A percentile compares a stretch with the other conserved stretches of the same genome.
Evolutionary conservation across 495 filamentous ascomycete species (phyloP).

Genomic region (Aspergillus saccharolyticus): DNA sequence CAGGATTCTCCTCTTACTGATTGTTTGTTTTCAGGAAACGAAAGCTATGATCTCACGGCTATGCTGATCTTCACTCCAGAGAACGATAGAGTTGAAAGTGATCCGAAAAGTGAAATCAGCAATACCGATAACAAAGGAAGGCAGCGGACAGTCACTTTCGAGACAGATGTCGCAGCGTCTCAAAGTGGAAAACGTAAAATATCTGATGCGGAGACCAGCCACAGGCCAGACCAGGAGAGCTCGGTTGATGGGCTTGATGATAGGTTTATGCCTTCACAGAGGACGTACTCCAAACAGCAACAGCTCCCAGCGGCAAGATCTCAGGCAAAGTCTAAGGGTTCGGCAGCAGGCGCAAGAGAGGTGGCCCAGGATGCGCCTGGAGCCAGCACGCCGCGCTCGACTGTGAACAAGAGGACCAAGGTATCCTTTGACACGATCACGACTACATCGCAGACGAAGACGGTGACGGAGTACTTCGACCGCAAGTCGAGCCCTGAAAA

Average conservation of each 20-base stretch:
- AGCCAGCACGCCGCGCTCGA: not conserved
- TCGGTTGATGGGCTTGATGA: not conserved
- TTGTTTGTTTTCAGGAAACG: slow-evolving; percentile 17
- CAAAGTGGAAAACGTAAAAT: slow-evolving; percentile 5
- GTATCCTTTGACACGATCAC: not conserved
- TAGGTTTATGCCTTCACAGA: slow-evolving; percentile 8
- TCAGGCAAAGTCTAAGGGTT: not conserved
- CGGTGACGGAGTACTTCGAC: slow-evolving; percentile 11
- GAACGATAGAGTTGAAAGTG: not conserved
- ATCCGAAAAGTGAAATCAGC: not conserved
- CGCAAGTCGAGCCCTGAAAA: slow-evolving; percentile 19
- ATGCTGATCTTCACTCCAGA: slow-evolving; percentile 28
- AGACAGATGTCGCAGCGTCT: slow-evolving; percentile 2
- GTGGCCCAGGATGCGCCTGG: not conserved
- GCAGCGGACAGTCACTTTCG: slow-evolving; percentile 30
- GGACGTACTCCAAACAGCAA: slow-evolving; percentile 21
- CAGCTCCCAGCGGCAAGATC: not conserved
- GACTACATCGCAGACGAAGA: slow-evolving; percentile 3
- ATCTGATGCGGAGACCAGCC: not conserved
- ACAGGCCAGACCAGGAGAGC: not conserved
- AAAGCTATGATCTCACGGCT: slow-evolving; percentile 24
- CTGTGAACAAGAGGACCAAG: slow-evolving; percentile 11
- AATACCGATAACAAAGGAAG: not conserved
- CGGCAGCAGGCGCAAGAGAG: not conserved
- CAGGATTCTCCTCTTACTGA: slow-evolving; percentile 11